phyloP scores from a whole-genome alignment of 2,329 filamentous ascomycete genomes.

The Simplicillium aogashimaense region DNA sequence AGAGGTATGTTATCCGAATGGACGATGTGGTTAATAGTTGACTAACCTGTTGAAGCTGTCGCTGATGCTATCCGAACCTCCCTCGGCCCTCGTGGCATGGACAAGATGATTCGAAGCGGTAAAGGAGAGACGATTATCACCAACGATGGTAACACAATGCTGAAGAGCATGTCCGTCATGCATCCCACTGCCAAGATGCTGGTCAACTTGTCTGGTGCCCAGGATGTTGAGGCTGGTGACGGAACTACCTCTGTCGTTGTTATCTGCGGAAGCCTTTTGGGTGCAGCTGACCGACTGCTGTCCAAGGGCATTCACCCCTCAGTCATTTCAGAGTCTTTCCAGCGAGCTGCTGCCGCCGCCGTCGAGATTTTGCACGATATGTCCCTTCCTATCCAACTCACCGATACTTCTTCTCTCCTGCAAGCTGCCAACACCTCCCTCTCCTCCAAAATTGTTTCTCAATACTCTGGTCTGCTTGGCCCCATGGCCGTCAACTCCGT shows the following conservation, averaged over 20 bases:
- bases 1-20: constrained; percentile 52
- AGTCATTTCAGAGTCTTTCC: constrained; percentile 95
- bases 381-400: constrained; percentile 85
- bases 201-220: constrained; percentile 90
- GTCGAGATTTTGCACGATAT: constrained; percentile 89
- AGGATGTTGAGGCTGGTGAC: constrained; percentile 97
- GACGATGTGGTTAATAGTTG: too few species aligned
- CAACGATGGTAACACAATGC: constrained; percentile 98
- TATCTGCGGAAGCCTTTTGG: constrained; percentile 89
- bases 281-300: constrained; percentile 84
- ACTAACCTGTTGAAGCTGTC: constrained; percentile 51
- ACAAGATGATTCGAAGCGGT: constrained; percentile 98
- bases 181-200: constrained; percentile 99
- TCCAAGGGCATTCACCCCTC: constrained; percentile 94
- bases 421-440: constrained; percentile 96
- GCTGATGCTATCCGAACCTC: constrained; percentile 97
- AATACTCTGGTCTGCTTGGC: constrained; percentile 90
- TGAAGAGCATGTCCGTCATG: constrained; percentile 98
- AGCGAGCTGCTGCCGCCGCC: constrained; percentile 80
- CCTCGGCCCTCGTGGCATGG: constrained; percentile 92
- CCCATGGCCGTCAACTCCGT: constrained; percentile 98
- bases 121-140: constrained; percentile 98
- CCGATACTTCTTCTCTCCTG: constrained; percentile 79
- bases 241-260: constrained; percentile 98
- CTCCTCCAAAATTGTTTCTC: constrained; percentile 96